Evolutionary conservation across 257 asterid genomes (phyloP).

Genomic region (Petunia secreta): DNA sequence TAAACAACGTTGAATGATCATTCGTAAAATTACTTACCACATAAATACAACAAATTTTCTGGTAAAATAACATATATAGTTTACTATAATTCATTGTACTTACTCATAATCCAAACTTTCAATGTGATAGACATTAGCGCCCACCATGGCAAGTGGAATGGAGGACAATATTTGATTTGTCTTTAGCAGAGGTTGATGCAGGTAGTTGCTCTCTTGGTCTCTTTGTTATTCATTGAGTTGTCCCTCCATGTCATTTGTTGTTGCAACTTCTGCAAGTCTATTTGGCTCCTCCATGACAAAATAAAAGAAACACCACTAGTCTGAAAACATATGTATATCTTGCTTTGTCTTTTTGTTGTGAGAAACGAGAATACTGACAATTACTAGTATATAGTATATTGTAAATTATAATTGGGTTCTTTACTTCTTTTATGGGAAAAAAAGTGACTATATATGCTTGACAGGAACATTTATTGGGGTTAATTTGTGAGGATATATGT

Average conservation of each 20-base stretch:
- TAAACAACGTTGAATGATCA: too few relatives aligned
- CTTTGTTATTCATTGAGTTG: conserved; percentile 38
- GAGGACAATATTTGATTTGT: conserved; percentile 58
- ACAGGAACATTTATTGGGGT: not conserved
- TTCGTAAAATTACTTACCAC: too few relatives aligned
- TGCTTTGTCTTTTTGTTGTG: too few relatives aligned
- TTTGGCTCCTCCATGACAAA: conserved; percentile 43
- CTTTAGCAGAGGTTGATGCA: conserved; percentile 66
- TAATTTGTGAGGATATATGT: not conserved
- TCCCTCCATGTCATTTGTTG: conserved; percentile 30
- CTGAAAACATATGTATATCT: too few relatives aligned
- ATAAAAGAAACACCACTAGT: not conserved
- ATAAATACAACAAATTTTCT: not conserved
- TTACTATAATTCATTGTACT: conserved; percentile 24
- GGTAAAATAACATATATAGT: not conserved
- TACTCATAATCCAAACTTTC: conserved; percentile 98
- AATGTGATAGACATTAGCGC: conserved; percentile 46
- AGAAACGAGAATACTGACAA: too few relatives aligned
- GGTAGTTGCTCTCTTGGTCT: conserved; percentile 71
- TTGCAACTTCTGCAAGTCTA: conserved; percentile 32
- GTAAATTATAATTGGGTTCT: too few relatives aligned
- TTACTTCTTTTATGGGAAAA: too few relatives aligned
- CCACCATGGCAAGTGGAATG: conserved; percentile 47
- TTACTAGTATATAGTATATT: too few relatives aligned
- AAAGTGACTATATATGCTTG: not conserved